Evolutionary conservation across 2,329 filamentous ascomycete genomes (phyloP).

Genomic region (Trematosphaeria pertusa): DNA sequence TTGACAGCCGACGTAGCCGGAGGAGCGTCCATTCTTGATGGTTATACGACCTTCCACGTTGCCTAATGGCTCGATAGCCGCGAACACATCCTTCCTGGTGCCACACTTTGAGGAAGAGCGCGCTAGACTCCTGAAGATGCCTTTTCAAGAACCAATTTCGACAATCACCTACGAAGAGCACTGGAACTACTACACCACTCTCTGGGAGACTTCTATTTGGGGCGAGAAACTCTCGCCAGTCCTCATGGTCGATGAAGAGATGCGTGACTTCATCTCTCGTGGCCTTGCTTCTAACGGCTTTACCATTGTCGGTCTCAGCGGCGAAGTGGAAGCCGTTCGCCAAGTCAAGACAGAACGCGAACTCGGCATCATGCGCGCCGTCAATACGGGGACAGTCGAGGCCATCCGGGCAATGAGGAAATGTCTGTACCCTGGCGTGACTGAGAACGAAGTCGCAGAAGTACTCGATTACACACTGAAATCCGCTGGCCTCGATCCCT

Average conservation of each 20-base stretch:
- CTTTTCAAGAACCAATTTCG: constrained; percentile 57
- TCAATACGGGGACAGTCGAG: constrained; percentile 69
- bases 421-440: constrained; percentile 64
- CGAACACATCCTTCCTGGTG: constrained; percentile 65
- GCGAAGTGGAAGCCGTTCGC: constrained; percentile 64
- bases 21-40: constrained; percentile 70
- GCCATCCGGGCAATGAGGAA: constrained; percentile 65
- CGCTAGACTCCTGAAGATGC: constrained; percentile 65
- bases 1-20: too few relatives aligned
- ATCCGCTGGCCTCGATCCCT: constrained; percentile 62
- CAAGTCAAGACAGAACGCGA: constrained; percentile 65
- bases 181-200: constrained; percentile 67
- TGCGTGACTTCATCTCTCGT: constrained; percentile 68
- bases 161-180: constrained; percentile 70
- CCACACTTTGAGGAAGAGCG: constrained; percentile 68
- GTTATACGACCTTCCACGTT: constrained; percentile 59
- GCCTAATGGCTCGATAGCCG: constrained; percentile 52
- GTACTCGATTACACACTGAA: constrained; percentile 64
- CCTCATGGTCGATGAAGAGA: constrained; percentile 72
- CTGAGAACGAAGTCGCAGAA: constrained; percentile 63
- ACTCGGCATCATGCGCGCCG: constrained; percentile 64
- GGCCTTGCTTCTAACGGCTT: constrained; percentile 63
- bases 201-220: constrained; percentile 49
- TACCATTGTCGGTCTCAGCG: constrained; percentile 61
- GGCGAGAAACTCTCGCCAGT: constrained; percentile 45